Evolutionary conservation across 805 yeast species (phyloP).

Genomic region (Lipomyces yamanashiensis): DNA sequence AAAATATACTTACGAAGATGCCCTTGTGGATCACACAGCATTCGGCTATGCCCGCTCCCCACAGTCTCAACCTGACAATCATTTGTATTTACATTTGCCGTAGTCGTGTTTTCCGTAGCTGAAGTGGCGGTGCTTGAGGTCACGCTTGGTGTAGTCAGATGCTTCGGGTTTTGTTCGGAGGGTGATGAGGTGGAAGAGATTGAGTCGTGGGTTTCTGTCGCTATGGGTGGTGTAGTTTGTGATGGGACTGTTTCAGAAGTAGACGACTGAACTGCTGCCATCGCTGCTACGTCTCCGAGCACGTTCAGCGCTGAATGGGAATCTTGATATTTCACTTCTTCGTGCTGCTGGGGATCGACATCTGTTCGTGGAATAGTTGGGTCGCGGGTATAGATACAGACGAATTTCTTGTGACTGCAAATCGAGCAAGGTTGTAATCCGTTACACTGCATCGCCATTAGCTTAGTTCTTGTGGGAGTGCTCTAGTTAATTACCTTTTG

Average conservation of each 20-base stretch:
- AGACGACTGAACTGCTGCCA: constrained; percentile 1
- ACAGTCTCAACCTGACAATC: constrained; percentile 31
- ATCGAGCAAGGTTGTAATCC: constrained; percentile 47
- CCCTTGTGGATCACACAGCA: constrained; percentile 48
- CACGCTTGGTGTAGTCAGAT: background rate
- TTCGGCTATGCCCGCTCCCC: constrained; percentile 39
- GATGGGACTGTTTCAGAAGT: background rate
- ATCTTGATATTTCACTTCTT: background rate
- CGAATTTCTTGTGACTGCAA: constrained; percentile 43
- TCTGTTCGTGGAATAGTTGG: background rate
- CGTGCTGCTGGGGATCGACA: background rate
- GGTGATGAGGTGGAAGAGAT: too few species aligned
- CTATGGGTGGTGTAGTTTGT: background rate
- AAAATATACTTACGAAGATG: constrained; percentile 41
- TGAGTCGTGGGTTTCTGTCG: background rate
- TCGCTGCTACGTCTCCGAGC: constrained; percentile 11
- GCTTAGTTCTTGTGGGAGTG: background rate
- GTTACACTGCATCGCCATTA: constrained; percentile 36
- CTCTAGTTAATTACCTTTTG: constrained; percentile 29
- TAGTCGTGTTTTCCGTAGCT: background rate
- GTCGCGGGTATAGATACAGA: constrained; percentile 39
- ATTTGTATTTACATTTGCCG: background rate
- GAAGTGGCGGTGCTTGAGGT: background rate
- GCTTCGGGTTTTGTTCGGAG: background rate
- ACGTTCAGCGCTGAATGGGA: constrained; percentile 1